Evolutionary conservation across 495 filamentous ascomycete species (phyloP).

Genomic region (Penicillium arizonense): DNA sequence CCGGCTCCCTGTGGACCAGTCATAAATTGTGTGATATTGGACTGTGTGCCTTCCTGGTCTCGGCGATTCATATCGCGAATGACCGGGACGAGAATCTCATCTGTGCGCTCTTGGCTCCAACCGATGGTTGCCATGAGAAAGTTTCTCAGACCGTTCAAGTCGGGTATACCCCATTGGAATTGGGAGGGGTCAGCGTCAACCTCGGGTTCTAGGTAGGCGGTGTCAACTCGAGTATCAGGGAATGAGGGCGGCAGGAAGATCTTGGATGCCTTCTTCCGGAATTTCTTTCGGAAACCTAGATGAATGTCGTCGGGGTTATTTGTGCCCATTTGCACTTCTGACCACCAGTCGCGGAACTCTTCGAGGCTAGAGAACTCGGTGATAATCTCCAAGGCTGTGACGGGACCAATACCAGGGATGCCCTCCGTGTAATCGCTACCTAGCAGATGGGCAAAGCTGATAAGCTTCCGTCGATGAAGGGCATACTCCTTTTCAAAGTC

Average conservation of each 20-base stretch:
- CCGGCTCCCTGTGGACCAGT: conserved; percentile 60
- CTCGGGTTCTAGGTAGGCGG: conserved; percentile 81
- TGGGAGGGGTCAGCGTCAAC: conserved; percentile 73
- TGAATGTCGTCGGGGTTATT: conserved; percentile 36
- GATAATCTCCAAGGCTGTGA: conserved; percentile 87
- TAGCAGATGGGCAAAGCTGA: conserved; percentile 82
- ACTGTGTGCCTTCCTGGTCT: conserved; percentile 85
- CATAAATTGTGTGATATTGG: conserved; percentile 93
- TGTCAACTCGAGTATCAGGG: conserved; percentile 68
- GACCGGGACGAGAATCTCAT: conserved; percentile 92
- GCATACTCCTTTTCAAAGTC: conserved; percentile 90
- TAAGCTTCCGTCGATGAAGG: conserved; percentile 77
- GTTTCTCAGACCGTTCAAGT: conserved; percentile 77
- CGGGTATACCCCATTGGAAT: conserved; percentile 95
- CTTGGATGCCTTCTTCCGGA: conserved; percentile 75
- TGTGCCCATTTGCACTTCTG: conserved; percentile 61
- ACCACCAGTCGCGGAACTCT: conserved; percentile 87
- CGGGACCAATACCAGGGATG: conserved; percentile 83
- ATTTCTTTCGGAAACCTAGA: conserved; percentile 76
- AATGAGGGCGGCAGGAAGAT: conserved; percentile 80
- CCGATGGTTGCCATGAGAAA: conserved; percentile 94
- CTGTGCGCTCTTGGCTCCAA: conserved; percentile 86
- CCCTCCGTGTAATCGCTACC: conserved; percentile 96
- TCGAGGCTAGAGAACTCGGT: conserved; percentile 75
- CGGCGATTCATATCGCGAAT: conserved; percentile 90